These are phyloP conservation scores for Salvia rosmarinus DNA, from an alignment of 257 asterid species.

Conservation along the genomic window DNA sequence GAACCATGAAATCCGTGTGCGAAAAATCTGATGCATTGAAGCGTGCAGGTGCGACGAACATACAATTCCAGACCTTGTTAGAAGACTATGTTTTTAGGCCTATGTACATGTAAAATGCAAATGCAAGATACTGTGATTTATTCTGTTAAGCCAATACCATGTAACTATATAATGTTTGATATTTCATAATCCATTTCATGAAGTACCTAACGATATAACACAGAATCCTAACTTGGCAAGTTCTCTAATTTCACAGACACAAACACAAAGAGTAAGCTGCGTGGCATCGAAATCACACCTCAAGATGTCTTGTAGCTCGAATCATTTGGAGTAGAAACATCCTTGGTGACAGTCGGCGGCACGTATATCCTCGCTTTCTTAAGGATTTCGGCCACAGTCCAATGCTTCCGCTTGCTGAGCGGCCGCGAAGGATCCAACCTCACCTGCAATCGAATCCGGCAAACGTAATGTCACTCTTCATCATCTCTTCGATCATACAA, in stretches of 20 bases:
- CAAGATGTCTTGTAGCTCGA: conserved; percentile 34
- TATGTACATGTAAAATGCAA: neutral
- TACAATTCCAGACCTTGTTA: neutral
- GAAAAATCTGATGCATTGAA: neutral
- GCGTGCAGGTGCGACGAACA: neutral
- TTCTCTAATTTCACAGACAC: neutral
- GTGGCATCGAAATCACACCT: conserved; percentile 33
- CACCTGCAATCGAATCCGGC: conserved; percentile 50
- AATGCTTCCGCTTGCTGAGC: conserved; percentile 73
- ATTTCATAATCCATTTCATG: too few species aligned
- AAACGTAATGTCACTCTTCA: neutral
- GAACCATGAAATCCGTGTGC: neutral
- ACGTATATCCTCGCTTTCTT: conserved; percentile 70
- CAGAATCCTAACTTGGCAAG: neutral
- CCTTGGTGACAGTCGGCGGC: conserved; percentile 46
- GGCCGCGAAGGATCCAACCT: conserved; percentile 86
- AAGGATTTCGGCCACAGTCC: conserved; percentile 83
- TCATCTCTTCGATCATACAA: neutral
- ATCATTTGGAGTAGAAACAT: conserved; percentile 30
- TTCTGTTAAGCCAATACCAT: neutral
- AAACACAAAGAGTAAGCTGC: neutral
- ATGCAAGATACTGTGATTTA: neutral
- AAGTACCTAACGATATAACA: neutral
- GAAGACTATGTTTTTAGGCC: neutral
- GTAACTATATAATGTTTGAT: too few species aligned